phyloP scores from a whole-genome alignment of 1,139 yeast species.

The Wickerhamiella infanticola region DNA sequence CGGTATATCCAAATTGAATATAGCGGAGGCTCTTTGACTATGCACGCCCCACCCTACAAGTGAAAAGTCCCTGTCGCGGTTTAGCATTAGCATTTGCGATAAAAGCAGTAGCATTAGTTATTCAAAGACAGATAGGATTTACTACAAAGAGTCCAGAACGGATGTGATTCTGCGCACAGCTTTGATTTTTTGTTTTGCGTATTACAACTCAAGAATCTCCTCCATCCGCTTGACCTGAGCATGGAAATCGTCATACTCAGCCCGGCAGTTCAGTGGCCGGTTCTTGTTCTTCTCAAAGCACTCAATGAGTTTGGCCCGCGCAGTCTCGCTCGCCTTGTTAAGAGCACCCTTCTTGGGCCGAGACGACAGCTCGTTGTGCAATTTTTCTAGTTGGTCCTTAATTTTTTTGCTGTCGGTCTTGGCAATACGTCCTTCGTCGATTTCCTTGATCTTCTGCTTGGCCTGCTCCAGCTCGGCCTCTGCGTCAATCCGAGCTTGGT shows the following conservation, averaged over 20 bases:
- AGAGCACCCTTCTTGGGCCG: conserved; percentile 26
- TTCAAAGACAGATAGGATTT: too few relatives aligned
- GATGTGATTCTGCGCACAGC: too few relatives aligned
- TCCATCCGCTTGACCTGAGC: conserved; percentile 8
- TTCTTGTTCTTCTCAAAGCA: conserved; percentile 60
- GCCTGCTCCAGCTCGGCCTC: conserved; percentile 45
- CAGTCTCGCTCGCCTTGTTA: conserved; percentile 25
- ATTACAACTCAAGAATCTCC: conserved; percentile 1
- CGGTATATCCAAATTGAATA: too few relatives aligned
- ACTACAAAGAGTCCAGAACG: too few relatives aligned
- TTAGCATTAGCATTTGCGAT: too few relatives aligned
- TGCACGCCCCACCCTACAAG: too few relatives aligned
- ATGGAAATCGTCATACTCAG: conserved; percentile 43
- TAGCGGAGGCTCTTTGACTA: too few relatives aligned
- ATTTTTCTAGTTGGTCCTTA: conserved; percentile 30
- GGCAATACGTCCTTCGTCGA: conserved; percentile 23
- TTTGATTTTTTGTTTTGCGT: too few relatives aligned
- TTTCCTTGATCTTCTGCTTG: conserved; percentile 11
- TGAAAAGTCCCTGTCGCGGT: too few relatives aligned
- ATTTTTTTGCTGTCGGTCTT: conserved; percentile 16
- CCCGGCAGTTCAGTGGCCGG: conserved; percentile 76
- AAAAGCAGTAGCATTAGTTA: too few relatives aligned
- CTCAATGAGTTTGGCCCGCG: conserved; percentile 42
- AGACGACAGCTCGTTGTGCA: conserved; percentile 27
- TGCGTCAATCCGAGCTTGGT: conserved; percentile 35